These are phyloP conservation scores for Yarrowia porcina DNA, from an alignment of 805 yeast genomes.

Conservation along the genomic window DNA sequence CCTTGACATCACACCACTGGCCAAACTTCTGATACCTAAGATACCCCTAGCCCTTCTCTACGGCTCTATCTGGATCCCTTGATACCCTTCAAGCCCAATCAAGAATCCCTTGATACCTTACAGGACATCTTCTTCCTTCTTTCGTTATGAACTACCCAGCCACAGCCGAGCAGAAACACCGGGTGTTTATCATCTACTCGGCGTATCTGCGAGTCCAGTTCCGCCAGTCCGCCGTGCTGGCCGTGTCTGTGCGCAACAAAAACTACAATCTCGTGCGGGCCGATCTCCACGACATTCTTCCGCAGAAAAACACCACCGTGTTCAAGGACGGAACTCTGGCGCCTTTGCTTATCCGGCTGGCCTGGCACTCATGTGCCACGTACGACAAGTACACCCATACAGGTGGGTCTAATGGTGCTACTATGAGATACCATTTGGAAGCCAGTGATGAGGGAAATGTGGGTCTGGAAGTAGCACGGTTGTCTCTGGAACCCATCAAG, in stretches of 20 bases:
- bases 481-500: constrained; percentile 54
- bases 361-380: constrained; percentile 89
- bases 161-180: background rate
- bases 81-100: no score
- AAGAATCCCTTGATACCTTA: no score
- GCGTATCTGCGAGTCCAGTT: constrained; percentile 17
- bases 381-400: constrained; percentile 54
- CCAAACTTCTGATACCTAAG: no score
- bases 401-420: constrained; percentile 54
- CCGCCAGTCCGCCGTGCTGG: constrained; percentile 3
- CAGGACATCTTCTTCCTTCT: no score
- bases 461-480: constrained; percentile 53
- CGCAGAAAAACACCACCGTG: constrained; percentile 37
- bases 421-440: constrained; percentile 50
- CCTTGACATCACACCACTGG: no score
- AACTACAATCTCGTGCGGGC: constrained; percentile 6
- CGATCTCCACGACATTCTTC: background rate
- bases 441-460: constrained; percentile 46
- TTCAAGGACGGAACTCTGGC: constrained; percentile 65
- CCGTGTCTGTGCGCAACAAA: background rate
- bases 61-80: no score
- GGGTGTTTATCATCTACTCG: constrained; percentile 9
- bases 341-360: constrained; percentile 71
- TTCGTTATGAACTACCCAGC: background rate
- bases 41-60: no score